Conservation (phyloP, 306 rosid genomes). For the Citrullus colocynthis region DNA sequence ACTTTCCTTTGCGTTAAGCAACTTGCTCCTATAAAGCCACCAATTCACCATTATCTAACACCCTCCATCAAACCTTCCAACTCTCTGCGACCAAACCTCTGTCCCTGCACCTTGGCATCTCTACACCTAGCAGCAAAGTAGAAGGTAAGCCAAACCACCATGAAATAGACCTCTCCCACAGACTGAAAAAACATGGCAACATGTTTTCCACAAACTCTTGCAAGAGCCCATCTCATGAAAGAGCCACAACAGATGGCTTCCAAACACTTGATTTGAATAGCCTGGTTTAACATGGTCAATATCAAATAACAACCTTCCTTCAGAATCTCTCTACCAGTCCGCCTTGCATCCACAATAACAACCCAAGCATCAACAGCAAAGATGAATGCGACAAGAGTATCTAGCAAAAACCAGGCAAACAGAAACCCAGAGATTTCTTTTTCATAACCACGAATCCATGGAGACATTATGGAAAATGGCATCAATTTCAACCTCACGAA, state of each 20-base stretch:
- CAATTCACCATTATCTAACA: conserved; percentile 42
- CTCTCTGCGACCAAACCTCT: conserved; percentile 63
- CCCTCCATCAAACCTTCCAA: conserved; percentile 60
- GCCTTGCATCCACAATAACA: conserved; percentile 76
- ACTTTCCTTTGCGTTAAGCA: conserved; percentile 26
- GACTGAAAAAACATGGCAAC: conserved; percentile 73
- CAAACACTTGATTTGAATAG: conserved; percentile 61
- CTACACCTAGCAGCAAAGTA: conserved; percentile 61
- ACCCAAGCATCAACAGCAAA: conserved; percentile 94
- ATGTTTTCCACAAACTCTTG: conserved; percentile 37
- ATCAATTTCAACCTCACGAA: conserved; percentile 84
- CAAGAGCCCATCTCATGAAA: conserved; percentile 45
- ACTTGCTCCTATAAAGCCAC: conserved; percentile 19
- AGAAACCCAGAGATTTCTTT: conserved; percentile 71
- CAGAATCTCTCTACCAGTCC: conserved; percentile 78
- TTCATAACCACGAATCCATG: conserved; percentile 79
- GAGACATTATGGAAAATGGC: conserved; percentile 92
- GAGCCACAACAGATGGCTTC: conserved; percentile 72
- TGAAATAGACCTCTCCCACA: conserved; percentile 77
- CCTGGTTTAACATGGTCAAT: conserved; percentile 60
- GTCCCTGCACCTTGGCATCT: conserved; percentile 57
- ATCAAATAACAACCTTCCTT: conserved; percentile 84
- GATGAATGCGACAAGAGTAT: conserved; percentile 59
- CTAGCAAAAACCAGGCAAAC: conserved; percentile 63
- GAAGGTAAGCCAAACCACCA: conserved; percentile 80